Base-by-base conservation (phyloP, 148 eudicot species). In the Salicornia ramosissima region DNA sequence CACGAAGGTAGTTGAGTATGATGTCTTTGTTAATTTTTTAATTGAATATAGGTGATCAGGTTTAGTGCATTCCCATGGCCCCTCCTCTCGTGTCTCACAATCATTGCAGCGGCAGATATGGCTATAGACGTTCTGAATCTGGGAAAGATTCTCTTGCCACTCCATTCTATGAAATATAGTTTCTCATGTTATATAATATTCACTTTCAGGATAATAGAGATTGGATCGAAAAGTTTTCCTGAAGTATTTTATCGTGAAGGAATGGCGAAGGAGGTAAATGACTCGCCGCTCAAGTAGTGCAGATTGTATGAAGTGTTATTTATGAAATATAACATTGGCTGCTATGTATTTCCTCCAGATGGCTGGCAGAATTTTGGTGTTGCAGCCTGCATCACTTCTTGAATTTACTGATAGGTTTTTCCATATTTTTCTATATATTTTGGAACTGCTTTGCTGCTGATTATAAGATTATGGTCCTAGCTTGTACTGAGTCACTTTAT, bases 361-460 rank as follows among this genome's bases (percentile, higher is more conserved):
- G 92, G 90, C 96, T 62, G 97, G 96, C 72, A 87, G 96, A 77
- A 86, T 91, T 72, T 67, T 87, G 65, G 96, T 91, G 74, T 58
- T 89, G 87, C 86, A 80, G 80, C 97, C 97, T 43, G 69, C 80
- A 70, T 83, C 97, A 71, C 69, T 89, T 56, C 71, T 83, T 65
- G 97, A 89, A 69, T 91, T 91, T 62, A 80, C 90, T 51, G 86
- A 91, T 69, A 88, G 94, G 97, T 90, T 63, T 10, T 29, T 11
- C 47, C 39, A 30, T 24, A 33, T 43, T 42, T n/a, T 71, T 33
- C 22, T 76, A 25, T 46, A 25, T 8, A 56, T 59, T 31, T 59
- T 59, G 64, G 42, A 59, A 24, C 29, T 59, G 40, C 64, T 31
- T 31, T 30, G 40, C 63, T 58, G 40, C 40, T 59, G 14, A 18